Evolutionary conservation across 495 filamentous ascomycete genomes (phyloP).

Genomic region (Hypoxylon lienhwacheense): DNA sequence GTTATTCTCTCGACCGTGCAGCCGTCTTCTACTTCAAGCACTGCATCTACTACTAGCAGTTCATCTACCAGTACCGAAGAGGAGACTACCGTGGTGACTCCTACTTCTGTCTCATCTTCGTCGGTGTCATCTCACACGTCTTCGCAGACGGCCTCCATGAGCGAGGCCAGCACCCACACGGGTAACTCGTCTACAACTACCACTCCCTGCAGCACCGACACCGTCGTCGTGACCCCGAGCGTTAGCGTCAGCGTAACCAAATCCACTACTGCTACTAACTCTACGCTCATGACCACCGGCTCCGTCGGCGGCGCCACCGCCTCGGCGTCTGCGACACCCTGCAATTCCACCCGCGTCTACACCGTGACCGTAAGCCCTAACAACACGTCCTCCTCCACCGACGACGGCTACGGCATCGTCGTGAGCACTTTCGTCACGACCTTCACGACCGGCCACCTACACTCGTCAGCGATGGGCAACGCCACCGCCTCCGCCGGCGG

Average conservation of each 20-base stretch:
- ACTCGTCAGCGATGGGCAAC: constrained; percentile 8
- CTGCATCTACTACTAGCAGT: not conserved
- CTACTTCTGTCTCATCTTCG: constrained; percentile 1
- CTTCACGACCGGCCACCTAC: constrained; percentile 4
- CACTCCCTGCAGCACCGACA: constrained; percentile 1
- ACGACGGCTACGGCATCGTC: constrained; percentile 5
- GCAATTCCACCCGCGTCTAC: not conserved
- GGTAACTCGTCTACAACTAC: not conserved
- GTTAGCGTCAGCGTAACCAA: constrained; percentile 3
- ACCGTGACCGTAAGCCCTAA: not conserved
- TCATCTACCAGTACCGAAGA: not conserved
- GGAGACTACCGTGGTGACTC: not conserved
- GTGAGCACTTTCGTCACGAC: constrained; percentile 18
- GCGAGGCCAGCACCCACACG: constrained; percentile 1
- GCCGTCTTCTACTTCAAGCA: not conserved
- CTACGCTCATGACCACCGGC: constrained; percentile 16
- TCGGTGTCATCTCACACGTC: not conserved
- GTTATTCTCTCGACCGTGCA: constrained; percentile 30
- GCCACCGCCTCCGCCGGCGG: not conserved
- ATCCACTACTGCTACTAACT: constrained; percentile 8
- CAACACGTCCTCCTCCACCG: not conserved
- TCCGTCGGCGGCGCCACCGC: constrained; percentile 8
- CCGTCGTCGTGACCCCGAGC: constrained; percentile 1
- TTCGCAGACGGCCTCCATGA: not conserved
- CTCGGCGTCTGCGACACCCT: not conserved